Percentiles rank a stretch among this genome's conserved stretches.
Conservation (phyloP, 2,329 filamentous ascomycete species). For the Epichloe sp. region DNA sequence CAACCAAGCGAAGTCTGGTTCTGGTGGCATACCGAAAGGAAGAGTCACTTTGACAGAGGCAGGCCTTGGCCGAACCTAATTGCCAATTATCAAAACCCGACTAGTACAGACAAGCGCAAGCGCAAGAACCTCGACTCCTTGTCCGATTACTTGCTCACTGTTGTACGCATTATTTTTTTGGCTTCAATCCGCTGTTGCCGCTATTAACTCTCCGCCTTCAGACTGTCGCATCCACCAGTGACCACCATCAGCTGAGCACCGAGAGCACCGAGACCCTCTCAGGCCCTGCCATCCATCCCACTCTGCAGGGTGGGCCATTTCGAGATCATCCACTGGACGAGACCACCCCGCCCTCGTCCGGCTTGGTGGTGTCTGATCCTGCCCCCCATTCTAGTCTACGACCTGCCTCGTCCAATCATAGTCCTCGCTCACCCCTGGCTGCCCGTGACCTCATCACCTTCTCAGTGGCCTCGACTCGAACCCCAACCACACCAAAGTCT, state of each 20-base stretch:
- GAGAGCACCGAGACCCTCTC: too few relatives aligned
- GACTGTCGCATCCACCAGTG: background rate
- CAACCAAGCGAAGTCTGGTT: background rate
- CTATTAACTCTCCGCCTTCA: background rate
- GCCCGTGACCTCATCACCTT: conserved; percentile 16
- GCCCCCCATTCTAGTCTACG: background rate
- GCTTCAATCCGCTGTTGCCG: background rate
- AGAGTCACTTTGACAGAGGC: background rate
- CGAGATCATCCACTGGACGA: conserved; percentile 3
- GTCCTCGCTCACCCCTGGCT: conserved; percentile 5
- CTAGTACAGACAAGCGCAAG: background rate
- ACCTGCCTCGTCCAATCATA: conserved; percentile 10
- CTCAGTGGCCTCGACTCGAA: conserved; percentile 6
- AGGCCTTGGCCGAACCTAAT: background rate
- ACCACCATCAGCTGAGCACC: conserved; percentile 3
- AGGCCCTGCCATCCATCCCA: background rate
- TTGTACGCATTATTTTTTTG: background rate
- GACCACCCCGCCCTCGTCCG: conserved; percentile 2
- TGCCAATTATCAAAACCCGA: background rate
- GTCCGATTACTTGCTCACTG: background rate
- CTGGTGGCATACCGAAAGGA: background rate
- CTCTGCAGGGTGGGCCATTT: background rate
- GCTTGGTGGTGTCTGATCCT: conserved; percentile 5
- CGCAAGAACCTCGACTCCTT: background rate
- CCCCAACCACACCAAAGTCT: background rate